Evolutionary conservation across 495 filamentous ascomycete genomes (phyloP).

Genomic region (Eremomyces bilateralis): DNA sequence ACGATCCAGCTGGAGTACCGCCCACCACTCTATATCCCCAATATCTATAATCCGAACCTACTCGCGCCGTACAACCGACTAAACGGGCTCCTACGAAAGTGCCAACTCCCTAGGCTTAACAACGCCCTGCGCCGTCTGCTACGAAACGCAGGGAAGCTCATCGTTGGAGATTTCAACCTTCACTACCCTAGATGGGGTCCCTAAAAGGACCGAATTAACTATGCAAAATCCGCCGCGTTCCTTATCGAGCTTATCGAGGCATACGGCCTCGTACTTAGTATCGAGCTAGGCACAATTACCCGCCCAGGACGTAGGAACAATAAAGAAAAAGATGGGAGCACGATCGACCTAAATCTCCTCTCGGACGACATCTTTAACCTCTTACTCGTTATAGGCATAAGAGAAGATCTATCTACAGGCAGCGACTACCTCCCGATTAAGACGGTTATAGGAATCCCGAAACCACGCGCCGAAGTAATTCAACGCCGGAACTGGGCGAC

Average conservation of each 20-base stretch:
- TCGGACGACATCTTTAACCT: conserved; percentile 1
- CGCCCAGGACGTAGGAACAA: too few relatives aligned
- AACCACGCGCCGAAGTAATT: too few relatives aligned
- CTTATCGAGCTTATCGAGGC: conserved; percentile 1
- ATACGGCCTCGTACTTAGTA: background rate
- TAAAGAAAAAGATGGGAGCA: conserved; percentile 5
- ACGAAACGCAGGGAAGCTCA: too few relatives aligned
- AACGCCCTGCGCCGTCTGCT: too few relatives aligned
- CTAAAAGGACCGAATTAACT: background rate
- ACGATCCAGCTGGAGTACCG: too few relatives aligned
- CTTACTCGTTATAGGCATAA: conserved; percentile 1
- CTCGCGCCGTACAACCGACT: too few relatives aligned
- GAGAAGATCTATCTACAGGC: conserved; percentile 1
- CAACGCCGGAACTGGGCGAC: too few relatives aligned
- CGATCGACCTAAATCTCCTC: conserved; percentile 5
- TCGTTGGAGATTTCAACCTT: conserved; percentile 4
- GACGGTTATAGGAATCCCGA: too few relatives aligned
- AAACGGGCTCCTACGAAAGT: too few relatives aligned
- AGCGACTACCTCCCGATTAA: conserved; percentile 2
- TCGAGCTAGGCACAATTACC: background rate
- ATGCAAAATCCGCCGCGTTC: background rate
- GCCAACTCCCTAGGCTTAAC: too few relatives aligned
- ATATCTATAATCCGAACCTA: too few relatives aligned
- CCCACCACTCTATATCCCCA: too few relatives aligned
- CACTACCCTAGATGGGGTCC: conserved; percentile 3